Conservation (phyloP, 2,329 filamentous ascomycete species). For the Fusarium globosum region DNA sequence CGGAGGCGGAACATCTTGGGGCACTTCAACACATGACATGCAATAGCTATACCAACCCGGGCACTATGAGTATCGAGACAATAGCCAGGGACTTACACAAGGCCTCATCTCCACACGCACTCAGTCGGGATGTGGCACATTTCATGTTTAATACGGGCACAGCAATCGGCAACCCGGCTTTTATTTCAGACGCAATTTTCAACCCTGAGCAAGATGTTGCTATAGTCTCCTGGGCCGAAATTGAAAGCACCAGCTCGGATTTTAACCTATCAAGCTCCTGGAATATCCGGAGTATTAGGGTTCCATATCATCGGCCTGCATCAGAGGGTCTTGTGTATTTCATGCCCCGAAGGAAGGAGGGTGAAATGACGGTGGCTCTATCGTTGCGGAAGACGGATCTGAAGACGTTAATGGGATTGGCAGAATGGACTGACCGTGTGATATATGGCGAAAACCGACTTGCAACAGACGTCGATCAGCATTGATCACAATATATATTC, state of each 20-base stretch:
- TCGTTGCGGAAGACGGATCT: not conserved
- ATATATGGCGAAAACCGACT: fast-evolving
- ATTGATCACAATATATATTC: too few relatives aligned
- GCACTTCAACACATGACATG: not conserved
- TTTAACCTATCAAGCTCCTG: not conserved
- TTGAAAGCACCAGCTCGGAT: too few relatives aligned
- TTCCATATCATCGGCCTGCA: not conserved
- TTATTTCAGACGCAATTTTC: not conserved
- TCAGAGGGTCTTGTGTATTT: not conserved
- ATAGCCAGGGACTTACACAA: not conserved
- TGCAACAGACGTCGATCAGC: too few relatives aligned
- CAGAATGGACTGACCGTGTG: not conserved
- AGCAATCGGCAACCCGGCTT: not conserved
- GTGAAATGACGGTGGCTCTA: not conserved
- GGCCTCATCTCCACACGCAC: not conserved
- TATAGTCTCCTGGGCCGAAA: not conserved
- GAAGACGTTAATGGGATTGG: not conserved
- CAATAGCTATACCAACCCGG: not conserved
- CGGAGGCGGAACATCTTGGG: not conserved
- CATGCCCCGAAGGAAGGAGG: not conserved
- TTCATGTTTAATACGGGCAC: not conserved
- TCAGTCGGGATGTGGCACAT: not conserved
- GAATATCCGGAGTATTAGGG: not conserved
- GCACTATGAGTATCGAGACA: not conserved
- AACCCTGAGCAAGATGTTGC: not conserved